Percentiles rank a stretch among this genome's conserved stretches.
Conservation (phyloP, 2,329 filamentous ascomycete species). For the Graphilbum sp. region DNA sequence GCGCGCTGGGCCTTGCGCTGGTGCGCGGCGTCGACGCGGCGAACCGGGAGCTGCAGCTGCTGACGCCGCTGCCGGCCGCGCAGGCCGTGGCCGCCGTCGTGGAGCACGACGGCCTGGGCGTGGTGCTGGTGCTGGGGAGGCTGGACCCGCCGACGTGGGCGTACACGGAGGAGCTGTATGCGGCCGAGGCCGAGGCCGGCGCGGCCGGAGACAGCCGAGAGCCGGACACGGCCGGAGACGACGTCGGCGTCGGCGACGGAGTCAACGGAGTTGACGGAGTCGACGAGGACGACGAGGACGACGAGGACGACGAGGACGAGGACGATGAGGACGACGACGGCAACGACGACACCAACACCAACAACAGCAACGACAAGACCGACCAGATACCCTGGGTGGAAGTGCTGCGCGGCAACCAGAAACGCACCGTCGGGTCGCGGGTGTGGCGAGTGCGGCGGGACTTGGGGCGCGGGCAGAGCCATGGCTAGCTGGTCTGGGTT, state of each 20-base stretch:
- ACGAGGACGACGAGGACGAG: conserved; percentile 13
- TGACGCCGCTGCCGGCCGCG: conserved; percentile 35
- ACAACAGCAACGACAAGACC: too few relatives aligned
- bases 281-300: conserved; percentile 1
- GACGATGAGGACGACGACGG: conserved; percentile 17
- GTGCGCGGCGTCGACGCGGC: conserved; percentile 50
- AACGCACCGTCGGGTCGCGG: conserved; percentile 38
- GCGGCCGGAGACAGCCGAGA: conserved; percentile 4
- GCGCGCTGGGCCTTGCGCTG: conserved; percentile 47
- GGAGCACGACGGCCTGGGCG: conserved; percentile 21
- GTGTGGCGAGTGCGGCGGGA: conserved; percentile 51
- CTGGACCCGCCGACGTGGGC: conserved; percentile 56
- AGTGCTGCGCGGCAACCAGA: conserved; percentile 35
- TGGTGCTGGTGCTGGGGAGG: conserved; percentile 51
- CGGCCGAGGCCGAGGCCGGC: conserved; percentile 9
- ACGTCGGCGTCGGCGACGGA: too few relatives aligned
- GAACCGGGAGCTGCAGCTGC: conserved; percentile 39
- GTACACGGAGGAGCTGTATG: conserved; percentile 46
- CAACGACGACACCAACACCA: too few relatives aligned
- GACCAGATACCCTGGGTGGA: conserved; percentile 51
- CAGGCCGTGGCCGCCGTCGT: conserved; percentile 2
- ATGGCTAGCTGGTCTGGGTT: too few relatives aligned
- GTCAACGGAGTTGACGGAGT: background rate
- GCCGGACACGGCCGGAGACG: too few relatives aligned
- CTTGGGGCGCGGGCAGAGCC: conserved; percentile 34